Percentiles rank a stretch among this genome's conserved stretches.
Evolutionary conservation across 768 basidiomycete genomes (phyloP).

Genomic region (Suillus subluteus): DNA sequence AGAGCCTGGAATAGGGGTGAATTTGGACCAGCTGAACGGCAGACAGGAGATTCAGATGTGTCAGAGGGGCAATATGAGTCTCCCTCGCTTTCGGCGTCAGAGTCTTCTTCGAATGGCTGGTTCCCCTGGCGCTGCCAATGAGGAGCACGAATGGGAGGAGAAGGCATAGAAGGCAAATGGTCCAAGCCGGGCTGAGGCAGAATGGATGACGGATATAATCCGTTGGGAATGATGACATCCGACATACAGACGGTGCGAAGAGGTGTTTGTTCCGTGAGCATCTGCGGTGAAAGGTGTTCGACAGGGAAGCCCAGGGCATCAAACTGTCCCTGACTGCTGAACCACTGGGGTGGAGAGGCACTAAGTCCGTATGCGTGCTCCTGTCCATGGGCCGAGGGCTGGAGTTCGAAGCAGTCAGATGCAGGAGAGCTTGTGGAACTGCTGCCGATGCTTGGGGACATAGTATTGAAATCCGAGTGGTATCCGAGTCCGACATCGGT

Average conservation of each 20-base stretch:
- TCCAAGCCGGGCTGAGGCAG: not conserved
- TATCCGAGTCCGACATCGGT: slow-evolving; percentile 1
- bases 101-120: slow-evolving; percentile 11
- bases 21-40: slow-evolving; percentile 12
- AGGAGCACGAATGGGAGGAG: slow-evolving; percentile 2
- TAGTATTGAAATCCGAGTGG: slow-evolving; percentile 11
- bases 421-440: slow-evolving; percentile 4
- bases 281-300: not conserved
- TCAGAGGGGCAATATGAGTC: slow-evolving; percentile 28
- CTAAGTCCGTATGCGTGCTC: not conserved
- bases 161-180: not conserved
- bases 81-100: slow-evolving; percentile 24
- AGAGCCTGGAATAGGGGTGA: not conserved
- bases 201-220: not conserved
- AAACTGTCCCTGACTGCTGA: not conserved
- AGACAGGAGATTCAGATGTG: slow-evolving; percentile 15
- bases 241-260: slow-evolving; percentile 29
- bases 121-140: not conserved
- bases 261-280: slow-evolving; percentile 3
- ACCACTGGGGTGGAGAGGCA: not conserved
- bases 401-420: slow-evolving; percentile 10
- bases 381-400: slow-evolving; percentile 6
- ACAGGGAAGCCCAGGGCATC: not conserved
- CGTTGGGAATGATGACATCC: slow-evolving; percentile 21
- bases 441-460: not conserved